A percentile compares a stretch with the other conserved stretches of the same genome.
phyloP scores from a whole-genome alignment of 2,329 filamentous ascomycete species.

The Domatiomyces catenatus region DNA sequence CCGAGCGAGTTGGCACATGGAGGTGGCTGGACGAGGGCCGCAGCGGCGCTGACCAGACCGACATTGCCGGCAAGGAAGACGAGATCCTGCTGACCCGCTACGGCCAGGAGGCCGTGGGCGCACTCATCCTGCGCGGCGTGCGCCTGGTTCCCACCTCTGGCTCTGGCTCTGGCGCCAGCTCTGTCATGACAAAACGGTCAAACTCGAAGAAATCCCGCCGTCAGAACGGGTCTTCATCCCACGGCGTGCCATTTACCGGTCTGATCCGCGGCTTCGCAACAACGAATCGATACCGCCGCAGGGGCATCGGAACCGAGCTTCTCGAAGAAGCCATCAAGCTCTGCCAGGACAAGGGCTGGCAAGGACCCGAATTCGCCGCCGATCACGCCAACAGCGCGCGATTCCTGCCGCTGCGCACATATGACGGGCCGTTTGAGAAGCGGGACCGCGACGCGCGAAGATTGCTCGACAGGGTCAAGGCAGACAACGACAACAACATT shows the following conservation, averaged over 20 bases:
- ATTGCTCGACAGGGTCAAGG: constrained; percentile 20
- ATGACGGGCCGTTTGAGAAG: constrained; percentile 46
- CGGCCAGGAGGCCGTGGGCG: constrained; percentile 54
- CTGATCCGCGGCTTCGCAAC: constrained; percentile 70
- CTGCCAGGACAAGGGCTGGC: constrained; percentile 53
- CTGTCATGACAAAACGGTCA: neutral
- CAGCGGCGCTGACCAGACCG: constrained; percentile 19
- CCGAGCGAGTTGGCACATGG: constrained; percentile 43
- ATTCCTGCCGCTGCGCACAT: constrained; percentile 41
- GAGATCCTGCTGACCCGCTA: constrained; percentile 51
- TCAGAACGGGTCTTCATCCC: neutral
- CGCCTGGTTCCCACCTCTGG: constrained; percentile 1
- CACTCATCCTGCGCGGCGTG: constrained; percentile 41
- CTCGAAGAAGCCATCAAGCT: constrained; percentile 57
- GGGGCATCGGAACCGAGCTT: constrained; percentile 57
- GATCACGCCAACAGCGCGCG: constrained; percentile 61
- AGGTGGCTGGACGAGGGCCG: constrained; percentile 41
- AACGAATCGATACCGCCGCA: constrained; percentile 49
- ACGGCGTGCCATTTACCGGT: constrained; percentile 5
- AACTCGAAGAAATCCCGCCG: constrained; percentile 8
- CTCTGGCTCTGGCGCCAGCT: neutral
- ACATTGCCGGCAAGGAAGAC: constrained; percentile 33
- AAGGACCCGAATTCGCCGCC: constrained; percentile 54
- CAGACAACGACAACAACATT: constrained; percentile 6
- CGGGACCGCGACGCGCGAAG: constrained; percentile 41